Percentiles rank a stretch among this genome's conserved stretches.
phyloP scores from a whole-genome alignment of 345 rosid species.

The Salix exigua region DNA sequence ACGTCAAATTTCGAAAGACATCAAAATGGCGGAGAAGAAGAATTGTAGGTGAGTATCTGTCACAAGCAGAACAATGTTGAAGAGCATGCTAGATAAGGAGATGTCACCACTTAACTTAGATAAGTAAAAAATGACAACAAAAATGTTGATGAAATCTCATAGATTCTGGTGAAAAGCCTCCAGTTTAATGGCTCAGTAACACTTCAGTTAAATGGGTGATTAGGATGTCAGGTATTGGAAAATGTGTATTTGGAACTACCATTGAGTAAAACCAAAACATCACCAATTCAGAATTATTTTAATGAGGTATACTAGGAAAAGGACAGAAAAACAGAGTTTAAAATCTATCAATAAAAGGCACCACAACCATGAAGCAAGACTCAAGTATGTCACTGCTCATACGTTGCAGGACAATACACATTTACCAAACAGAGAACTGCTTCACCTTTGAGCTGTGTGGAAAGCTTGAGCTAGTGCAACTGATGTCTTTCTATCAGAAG shows the following conservation, averaged over 20 bases:
- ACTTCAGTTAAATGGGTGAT: no score
- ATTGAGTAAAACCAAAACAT: neutral
- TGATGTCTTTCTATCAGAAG: conserved; percentile 75
- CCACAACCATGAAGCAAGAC: neutral
- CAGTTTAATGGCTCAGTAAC: no score
- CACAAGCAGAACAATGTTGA: conserved; percentile 10
- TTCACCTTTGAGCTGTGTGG: conserved; percentile 77
- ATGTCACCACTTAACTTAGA: neutral
- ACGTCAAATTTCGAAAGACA: conserved; percentile 64
- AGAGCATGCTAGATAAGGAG: neutral
- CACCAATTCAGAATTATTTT: no score
- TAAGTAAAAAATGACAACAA: neutral
- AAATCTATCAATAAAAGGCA: neutral
- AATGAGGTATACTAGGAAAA: neutral
- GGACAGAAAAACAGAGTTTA: neutral
- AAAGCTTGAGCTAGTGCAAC: conserved; percentile 79
- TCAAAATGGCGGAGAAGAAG: conserved; percentile 92
- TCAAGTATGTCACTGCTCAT: neutral
- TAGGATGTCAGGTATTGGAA: no score
- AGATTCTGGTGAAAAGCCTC: no score
- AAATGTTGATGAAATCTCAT: neutral
- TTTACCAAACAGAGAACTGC: conserved; percentile 16
- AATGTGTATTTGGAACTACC: no score
- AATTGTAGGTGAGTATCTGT: conserved; percentile 77
- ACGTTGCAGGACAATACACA: conserved; percentile 6